Base-by-base conservation (phyloP, 2,329 filamentous ascomycete species). In the Ceratocystis huliohia region DNA sequence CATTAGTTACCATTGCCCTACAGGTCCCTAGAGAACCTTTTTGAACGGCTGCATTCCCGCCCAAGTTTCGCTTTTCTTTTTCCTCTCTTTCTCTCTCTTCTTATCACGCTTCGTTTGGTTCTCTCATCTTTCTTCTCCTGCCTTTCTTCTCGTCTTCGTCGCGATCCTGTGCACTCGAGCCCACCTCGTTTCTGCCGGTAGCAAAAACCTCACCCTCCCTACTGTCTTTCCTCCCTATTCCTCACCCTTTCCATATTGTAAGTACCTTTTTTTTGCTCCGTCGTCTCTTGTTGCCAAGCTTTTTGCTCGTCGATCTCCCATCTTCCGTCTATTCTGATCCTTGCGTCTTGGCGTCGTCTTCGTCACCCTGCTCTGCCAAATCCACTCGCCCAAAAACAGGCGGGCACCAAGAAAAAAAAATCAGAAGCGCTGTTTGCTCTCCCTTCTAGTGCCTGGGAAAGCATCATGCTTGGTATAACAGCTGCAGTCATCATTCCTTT, bases 31-130 rank as follows among this genome's bases (percentile, higher is more conserved):
- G 10, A 15, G n/a, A 37, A 37, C n/a, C 59, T 62, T 62, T 44
- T 37, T 61, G 22, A 13, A 45, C 59, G 5, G 33, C 37, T 62
- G n/a, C 33, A 17, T 41, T 45, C 30, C n/a, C 33, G n/a, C 46
- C 46, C 20, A n/a, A n/a, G 6, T 48, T 22, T n/a, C 59, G 20
- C 37, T 25, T 62, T 62, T n/a, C n/a, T 28, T 13, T 25, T 62
- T 37, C 59, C 41, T 62, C 37, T 25, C 10, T 28, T 22, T 15
- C n/a, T 33, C 33, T 28, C 61, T 22, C 28, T 20, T 25, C 46
- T 50, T 33, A 4, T 50, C 13, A 33, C 46, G 66, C 66, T 41
- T 45, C 63, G 44, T 64, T 62, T 46, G 30, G 20, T 25, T 33
- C 41, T 37, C n/a, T 59, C n/a, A 10, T 46, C 13, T 46, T 46